These are phyloP conservation scores for Reutealis trisperma DNA, from an alignment of 345 rosid genomes.

Conservation along the genomic window DNA sequence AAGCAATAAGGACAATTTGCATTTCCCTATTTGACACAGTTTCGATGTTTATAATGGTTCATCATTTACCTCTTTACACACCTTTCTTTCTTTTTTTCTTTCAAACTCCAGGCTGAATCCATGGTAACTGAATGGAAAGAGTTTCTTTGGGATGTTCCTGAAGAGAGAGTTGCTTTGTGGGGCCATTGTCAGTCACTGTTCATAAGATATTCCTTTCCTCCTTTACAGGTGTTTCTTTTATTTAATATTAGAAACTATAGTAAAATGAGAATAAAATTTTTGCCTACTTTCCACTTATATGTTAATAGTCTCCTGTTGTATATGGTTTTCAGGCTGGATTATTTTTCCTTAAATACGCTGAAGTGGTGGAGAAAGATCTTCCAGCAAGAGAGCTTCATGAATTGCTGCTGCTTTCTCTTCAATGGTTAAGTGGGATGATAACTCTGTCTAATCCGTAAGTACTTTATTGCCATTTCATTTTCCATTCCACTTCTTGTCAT, in stretches of 20 bases:
- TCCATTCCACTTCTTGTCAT: conserved; percentile 5
- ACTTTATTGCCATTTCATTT: conserved; percentile 21
- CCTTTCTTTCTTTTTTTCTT: conserved; percentile 3
- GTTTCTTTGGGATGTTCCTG: conserved; percentile 99
- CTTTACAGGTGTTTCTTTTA: conserved; percentile 61
- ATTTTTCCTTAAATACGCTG: conserved; percentile 94
- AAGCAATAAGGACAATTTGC: too few species aligned
- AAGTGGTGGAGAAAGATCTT: conserved; percentile 92
- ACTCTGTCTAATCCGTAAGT: conserved; percentile 81
- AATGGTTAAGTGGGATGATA: conserved; percentile 95
- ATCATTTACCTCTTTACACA: conserved; percentile 9
- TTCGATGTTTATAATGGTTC: neutral
- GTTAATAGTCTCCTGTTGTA: conserved; percentile 9
- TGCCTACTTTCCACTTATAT: conserved; percentile 13
- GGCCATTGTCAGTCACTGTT: conserved; percentile 93
- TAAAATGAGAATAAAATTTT: neutral
- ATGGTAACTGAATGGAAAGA: conserved; percentile 99
- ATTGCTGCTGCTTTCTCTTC: conserved; percentile 85
- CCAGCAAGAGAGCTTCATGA: conserved; percentile 91
- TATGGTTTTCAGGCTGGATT: conserved; percentile 72
- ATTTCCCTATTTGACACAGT: neutral
- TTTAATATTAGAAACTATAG: neutral
- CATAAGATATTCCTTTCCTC: conserved; percentile 83
- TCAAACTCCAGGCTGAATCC: conserved; percentile 81
- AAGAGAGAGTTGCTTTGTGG: conserved; percentile 98